Evolutionary conservation across 495 filamentous ascomycete genomes (phyloP), one percentile per base, ranked within the genome.

Genomic region (Thermochaetoides thermophila): DNA sequence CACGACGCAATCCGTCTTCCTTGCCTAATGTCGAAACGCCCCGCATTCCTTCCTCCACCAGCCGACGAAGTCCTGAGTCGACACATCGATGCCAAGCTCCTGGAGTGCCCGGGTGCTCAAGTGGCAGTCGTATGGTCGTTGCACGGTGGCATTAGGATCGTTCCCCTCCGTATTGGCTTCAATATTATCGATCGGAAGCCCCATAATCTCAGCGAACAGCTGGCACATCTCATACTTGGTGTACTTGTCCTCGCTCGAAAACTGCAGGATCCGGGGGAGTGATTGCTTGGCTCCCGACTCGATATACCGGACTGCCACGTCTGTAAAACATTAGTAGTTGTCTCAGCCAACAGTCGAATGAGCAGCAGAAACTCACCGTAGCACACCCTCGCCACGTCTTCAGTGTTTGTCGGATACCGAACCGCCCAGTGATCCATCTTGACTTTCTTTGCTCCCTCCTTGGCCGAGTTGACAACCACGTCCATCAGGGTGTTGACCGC

Each of bases 191-290:
- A 84, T 56, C 6, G 79, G 63, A 31, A 91, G 52, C 1, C 82
- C 84, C 60, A 87, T 67, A 35, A 94, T 81, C 40, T 85, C 74
- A 11, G 73, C 80, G 46, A 95, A 71, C 13, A 72, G 59, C 59
- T 84, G 59, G 49, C 80, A 86, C 27, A 95, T 93, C 55, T 86
- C 74, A 49, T 86, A 94, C 62, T 94, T 94, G 28, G 86, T 94
- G 59, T 76, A 79, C 39, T 68, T 68, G 40, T 89, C 81, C 56
- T 94, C 85, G 16, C 81, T 79, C 3, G 78, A 79, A 63, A 95
- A 92, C 39, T 95, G 86, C 11, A 94, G 63, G 33, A 85, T 72
- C 31, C 54, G 66, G 1, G 85, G 84, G 34, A 92, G 53, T 10
- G 41, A 38, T 2, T 56, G 43, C 26, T 53, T 43, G 18, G 69